Evolutionary conservation across 1,139 yeast species (phyloP).

Genomic region (Scheffersomyces cryptocercus): DNA sequence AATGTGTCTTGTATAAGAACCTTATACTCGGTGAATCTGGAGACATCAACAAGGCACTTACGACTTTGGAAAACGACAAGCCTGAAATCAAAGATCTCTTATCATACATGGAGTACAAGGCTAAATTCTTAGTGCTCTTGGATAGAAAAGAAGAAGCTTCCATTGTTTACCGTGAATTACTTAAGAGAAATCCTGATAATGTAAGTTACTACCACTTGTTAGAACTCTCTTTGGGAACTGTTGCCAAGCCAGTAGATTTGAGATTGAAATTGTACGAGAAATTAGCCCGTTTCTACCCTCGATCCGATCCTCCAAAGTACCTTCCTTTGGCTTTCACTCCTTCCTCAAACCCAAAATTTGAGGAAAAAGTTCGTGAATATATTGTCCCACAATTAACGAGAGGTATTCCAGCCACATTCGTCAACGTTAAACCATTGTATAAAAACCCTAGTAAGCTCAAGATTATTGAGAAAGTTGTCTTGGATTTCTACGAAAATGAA

Average conservation of each 20-base stretch:
- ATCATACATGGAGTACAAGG: conserved; percentile 66
- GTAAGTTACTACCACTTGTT: conserved; percentile 62
- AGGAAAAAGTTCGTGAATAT: conserved; percentile 49
- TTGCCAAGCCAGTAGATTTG: conserved; percentile 29
- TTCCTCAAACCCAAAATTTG: conserved; percentile 51
- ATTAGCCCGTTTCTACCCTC: conserved; percentile 72
- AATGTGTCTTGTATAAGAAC: conserved; percentile 74
- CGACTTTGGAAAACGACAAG: conserved; percentile 55
- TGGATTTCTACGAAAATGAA: conserved; percentile 40
- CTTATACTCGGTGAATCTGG: conserved; percentile 65
- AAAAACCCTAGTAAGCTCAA: conserved; percentile 46
- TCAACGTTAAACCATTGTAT: conserved; percentile 80
- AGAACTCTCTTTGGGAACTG: conserved; percentile 61
- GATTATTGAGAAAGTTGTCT: conserved; percentile 56
- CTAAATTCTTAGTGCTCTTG: conserved; percentile 51
- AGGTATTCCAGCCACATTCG: conserved; percentile 91
- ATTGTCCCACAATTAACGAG: conserved; percentile 62
- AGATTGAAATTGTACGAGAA: conserved; percentile 63
- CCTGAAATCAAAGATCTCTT: conserved; percentile 62
- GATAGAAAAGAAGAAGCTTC: conserved; percentile 62
- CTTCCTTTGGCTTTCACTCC: conserved; percentile 75
- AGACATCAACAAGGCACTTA: conserved; percentile 63
- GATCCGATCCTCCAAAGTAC: conserved; percentile 76
- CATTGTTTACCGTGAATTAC: conserved; percentile 61
- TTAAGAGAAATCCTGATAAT: conserved; percentile 87